Conservation (phyloP, 257 asterid genomes). For the Henckelia pumila region DNA sequence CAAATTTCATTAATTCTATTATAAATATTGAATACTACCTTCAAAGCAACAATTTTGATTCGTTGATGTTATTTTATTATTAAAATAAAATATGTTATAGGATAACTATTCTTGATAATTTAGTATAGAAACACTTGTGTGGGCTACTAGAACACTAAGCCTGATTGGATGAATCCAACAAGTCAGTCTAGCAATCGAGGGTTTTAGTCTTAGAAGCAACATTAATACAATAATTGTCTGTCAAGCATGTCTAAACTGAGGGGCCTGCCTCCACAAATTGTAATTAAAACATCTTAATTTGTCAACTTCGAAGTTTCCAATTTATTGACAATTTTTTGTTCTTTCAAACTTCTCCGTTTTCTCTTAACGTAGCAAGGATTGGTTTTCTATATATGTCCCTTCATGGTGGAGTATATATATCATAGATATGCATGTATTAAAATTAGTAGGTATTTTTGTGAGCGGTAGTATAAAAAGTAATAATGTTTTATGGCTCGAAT, state of each 20-base stretch:
- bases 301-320: background rate
- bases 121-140: background rate
- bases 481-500: no score
- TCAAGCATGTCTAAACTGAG: conserved; percentile 20
- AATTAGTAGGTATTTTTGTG: no score
- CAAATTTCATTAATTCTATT: background rate
- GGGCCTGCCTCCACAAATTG: conserved; percentile 15
- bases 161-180: background rate
- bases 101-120: background rate
- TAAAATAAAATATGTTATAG: background rate
- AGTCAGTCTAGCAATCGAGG: background rate
- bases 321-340: no score
- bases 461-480: no score
- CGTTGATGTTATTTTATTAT: no score
- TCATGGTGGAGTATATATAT: no score
- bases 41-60: background rate
- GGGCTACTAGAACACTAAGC: background rate
- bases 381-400: no score
- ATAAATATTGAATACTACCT: no score
- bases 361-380: background rate
- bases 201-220: conserved; percentile 26
- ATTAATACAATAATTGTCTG: conserved; percentile 23
- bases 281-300: background rate
- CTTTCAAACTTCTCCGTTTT: background rate
- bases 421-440: no score